Evolutionary conservation across 768 basidiomycete species (phyloP).

Genomic region (Rhodotorula paludigena): DNA sequence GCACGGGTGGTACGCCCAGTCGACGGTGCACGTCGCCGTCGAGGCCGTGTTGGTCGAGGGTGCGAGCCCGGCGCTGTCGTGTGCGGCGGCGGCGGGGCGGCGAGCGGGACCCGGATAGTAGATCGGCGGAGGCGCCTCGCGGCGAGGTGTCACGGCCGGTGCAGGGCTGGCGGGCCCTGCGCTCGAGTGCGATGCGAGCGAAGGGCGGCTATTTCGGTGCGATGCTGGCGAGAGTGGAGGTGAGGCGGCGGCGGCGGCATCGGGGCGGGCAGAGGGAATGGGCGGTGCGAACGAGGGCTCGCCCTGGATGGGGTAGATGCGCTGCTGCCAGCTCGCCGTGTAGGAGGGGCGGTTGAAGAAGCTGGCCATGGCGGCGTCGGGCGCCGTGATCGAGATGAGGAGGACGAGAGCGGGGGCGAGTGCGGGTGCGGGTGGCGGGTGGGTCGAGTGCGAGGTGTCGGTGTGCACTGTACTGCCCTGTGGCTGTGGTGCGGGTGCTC

Average conservation of each 20-base stretch:
- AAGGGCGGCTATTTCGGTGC: not conserved
- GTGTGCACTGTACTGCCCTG: no score
- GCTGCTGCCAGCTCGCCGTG: slow-evolving; percentile 12
- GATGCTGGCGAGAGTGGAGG: no score
- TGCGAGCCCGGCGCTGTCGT: not conserved
- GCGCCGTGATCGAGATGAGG: not conserved
- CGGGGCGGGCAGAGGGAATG: not conserved
- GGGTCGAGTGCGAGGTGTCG: no score
- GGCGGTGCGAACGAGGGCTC: not conserved
- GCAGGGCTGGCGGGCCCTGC: not conserved
- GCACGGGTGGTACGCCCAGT: slow-evolving; percentile 19
- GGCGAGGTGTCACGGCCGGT: not conserved
- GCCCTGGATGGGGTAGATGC: slow-evolving; percentile 23
- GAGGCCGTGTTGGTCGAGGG: slow-evolving; percentile 22
- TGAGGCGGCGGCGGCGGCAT: not conserved
- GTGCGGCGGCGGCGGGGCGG: not conserved
- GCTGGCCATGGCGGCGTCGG: not conserved
- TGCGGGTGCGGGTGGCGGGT: no score
- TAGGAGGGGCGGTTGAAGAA: slow-evolving; percentile 10
- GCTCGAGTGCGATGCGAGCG: slow-evolving; percentile 1
- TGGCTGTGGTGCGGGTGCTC: no score
- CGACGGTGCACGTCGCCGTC: slow-evolving; percentile 4
- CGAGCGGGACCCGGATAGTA: slow-evolving; percentile 22
- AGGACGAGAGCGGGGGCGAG: not conserved
- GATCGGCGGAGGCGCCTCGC: slow-evolving; percentile 16